Conservation (phyloP, 1,284 basidiomycete species). For the Microbotryum scabiosae region DNA sequence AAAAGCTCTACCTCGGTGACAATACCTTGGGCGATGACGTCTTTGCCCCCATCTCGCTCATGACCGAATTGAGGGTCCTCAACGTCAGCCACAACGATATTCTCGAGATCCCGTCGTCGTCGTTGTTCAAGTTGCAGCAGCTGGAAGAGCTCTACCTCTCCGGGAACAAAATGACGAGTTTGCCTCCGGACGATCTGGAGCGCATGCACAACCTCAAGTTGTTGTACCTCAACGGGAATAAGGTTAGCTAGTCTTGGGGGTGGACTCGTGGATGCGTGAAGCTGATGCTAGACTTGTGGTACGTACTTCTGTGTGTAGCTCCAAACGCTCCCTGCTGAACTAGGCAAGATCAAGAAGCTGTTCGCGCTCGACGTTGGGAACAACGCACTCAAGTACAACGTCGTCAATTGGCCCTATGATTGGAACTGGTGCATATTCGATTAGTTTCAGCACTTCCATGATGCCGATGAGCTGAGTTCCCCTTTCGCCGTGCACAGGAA, state of each 20-base stretch:
- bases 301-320: too few relatives aligned
- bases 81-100: slow-evolving; percentile 96
- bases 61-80: slow-evolving; percentile 69
- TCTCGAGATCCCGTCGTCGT: slow-evolving; percentile 64
- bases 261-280: too few relatives aligned
- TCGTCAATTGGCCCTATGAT: slow-evolving; percentile 97
- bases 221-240: slow-evolving; percentile 89
- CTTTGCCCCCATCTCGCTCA: slow-evolving; percentile 62
- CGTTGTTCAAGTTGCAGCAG: slow-evolving; percentile 58
- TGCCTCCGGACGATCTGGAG: slow-evolving; percentile 81
- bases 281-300: too few relatives aligned
- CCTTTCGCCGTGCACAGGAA: slow-evolving; percentile 57
- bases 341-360: slow-evolving; percentile 72
- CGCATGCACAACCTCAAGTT: slow-evolving; percentile 58
- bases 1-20: slow-evolving; percentile 77
- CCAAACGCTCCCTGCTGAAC: slow-evolving; percentile 82
- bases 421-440: slow-evolving; percentile 78
- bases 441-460: neutral
- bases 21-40: slow-evolving; percentile 79
- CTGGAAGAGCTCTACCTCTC: slow-evolving; percentile 86
- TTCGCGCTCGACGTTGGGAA: slow-evolving; percentile 86
- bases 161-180: slow-evolving; percentile 81
- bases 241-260: too few relatives aligned
- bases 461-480: slow-evolving; percentile 9
- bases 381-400: slow-evolving; percentile 94